phyloP scores from a whole-genome alignment of 1,284 basidiomycete species.

The Marasmius oreades region DNA sequence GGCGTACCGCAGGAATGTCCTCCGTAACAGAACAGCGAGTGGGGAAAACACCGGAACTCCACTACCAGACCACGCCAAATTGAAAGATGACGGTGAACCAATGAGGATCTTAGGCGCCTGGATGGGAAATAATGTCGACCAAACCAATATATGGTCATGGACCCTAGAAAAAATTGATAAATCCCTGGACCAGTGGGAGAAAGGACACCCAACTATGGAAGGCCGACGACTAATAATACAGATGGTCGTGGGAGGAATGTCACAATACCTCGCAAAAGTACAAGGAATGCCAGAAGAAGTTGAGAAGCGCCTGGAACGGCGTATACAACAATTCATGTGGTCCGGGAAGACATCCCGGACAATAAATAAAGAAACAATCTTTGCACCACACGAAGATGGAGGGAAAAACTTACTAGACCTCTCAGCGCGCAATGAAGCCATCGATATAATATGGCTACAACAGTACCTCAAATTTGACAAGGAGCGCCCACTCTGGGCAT shows the following conservation, averaged over 20 bases:
- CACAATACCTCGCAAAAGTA: slow-evolving; percentile 20
- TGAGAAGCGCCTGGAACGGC: slow-evolving; percentile 8
- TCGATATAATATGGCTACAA: slow-evolving; percentile 22
- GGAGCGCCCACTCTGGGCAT: slow-evolving; percentile 20
- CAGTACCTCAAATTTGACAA: slow-evolving; percentile 14
- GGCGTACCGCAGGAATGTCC: neutral
- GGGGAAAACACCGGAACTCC: too few species aligned
- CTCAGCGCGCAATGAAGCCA: slow-evolving; percentile 21
- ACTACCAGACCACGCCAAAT: too few species aligned
- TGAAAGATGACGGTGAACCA: too few species aligned
- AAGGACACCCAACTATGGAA: slow-evolving; percentile 16
- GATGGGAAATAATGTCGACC: slow-evolving; percentile 12
- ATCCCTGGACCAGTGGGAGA: slow-evolving; percentile 11
- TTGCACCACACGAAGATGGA: neutral
- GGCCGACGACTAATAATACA: slow-evolving; percentile 15
- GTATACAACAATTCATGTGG: slow-evolving; percentile 16
- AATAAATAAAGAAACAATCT: neutral
- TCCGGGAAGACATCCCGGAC: neutral
- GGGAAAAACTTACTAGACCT: slow-evolving; percentile 22
- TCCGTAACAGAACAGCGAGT: slow-evolving; percentile 4
- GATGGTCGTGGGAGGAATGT: slow-evolving; percentile 16
- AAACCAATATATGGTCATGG: slow-evolving; percentile 12
- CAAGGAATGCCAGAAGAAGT: slow-evolving; percentile 21
- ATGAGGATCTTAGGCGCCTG: too few species aligned
- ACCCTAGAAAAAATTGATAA: slow-evolving; percentile 16